Evolutionary conservation across 306 rosid genomes (phyloP).

Genomic region (Amphicarpaea edgeworthii): DNA sequence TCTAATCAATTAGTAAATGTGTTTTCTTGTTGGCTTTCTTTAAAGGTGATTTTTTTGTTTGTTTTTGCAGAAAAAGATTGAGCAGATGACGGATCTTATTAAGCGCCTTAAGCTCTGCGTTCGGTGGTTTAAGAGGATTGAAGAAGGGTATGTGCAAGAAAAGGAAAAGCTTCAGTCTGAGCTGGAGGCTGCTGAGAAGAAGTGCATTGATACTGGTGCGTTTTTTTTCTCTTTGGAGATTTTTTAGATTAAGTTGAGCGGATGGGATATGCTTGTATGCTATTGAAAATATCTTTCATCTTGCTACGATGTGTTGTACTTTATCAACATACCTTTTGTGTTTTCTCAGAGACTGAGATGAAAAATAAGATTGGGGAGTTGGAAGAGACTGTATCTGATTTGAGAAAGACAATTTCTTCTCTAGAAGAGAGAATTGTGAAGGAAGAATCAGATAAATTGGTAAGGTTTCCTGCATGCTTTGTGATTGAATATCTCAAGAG

Average conservation of each 20-base stretch:
- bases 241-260: not conserved
- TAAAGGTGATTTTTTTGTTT: not conserved
- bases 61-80: slow-evolving; percentile 63
- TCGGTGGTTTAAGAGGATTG: slow-evolving; percentile 65
- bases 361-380: slow-evolving; percentile 62
- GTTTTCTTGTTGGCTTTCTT: not conserved
- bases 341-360: slow-evolving; percentile 77
- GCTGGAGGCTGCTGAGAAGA: slow-evolving; percentile 68
- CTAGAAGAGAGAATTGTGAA: slow-evolving; percentile 67
- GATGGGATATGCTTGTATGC: not conserved
- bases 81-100: slow-evolving; percentile 59
- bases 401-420: slow-evolving; percentile 56
- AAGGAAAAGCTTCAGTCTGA: slow-evolving; percentile 65
- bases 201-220: slow-evolving; percentile 69
- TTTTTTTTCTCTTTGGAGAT: not conserved
- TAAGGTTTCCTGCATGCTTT: slow-evolving; percentile 46
- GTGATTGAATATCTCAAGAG: slow-evolving; percentile 32
- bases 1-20: not conserved
- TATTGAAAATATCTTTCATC: too few species aligned
- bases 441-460: slow-evolving; percentile 82
- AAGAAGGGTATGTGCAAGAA: slow-evolving; percentile 61
- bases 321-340: slow-evolving; percentile 37
- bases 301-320: not conserved
- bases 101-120: slow-evolving; percentile 74
- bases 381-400: slow-evolving; percentile 50